Evolutionary conservation across 805 yeast species (phyloP), one percentile per base, ranked within the genome.

Genomic region (Kazachstania martiniae): DNA sequence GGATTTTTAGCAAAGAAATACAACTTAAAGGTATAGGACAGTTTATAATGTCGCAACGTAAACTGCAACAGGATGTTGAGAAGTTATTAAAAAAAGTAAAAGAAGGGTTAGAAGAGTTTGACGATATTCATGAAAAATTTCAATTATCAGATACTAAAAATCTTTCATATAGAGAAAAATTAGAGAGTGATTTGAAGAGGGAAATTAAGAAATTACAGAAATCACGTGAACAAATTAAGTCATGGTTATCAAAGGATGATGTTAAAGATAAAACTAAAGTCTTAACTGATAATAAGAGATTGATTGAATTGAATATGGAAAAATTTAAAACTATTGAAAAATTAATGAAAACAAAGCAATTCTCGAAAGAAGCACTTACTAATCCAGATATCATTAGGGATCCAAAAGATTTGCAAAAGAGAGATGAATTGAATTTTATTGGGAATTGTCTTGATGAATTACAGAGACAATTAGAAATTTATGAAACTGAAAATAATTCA

Each of bases 151-250:
- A 85, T 41, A 49, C 58, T 4, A 38, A 43, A 15, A 80, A 80
- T 46, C 80, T 74, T 42, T 76, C 94, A 3, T 95, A 87, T 55
- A 82, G 89, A 62, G 97, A 89, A 55, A 89, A 89, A 57, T 68
- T 91, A 37, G 98, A 91, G 56, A 70, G 76, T 39, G 98, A 89
- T 54, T 66, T 89, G 53, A 87, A 91, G 62, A 78, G 91, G 49
- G 97, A 91, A 58, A 87, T 91, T 59, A 89, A 91, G 59, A 89
- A 86, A 58, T 67, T 89, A 36, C 98, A 89, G 55, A 74, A 95
- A 54, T 76, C 80, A 46, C 72, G 97, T 53, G 98, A 89, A 58
- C 97, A 86, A 62, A 83, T 89, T 47, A 89, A 89, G 61, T 81
- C 82, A 36, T 89, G 98, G 98, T 62, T 86, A 53, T 74, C 89